phyloP scores from a whole-genome alignment of 306 rosid genomes.

The Morella rubra region DNA sequence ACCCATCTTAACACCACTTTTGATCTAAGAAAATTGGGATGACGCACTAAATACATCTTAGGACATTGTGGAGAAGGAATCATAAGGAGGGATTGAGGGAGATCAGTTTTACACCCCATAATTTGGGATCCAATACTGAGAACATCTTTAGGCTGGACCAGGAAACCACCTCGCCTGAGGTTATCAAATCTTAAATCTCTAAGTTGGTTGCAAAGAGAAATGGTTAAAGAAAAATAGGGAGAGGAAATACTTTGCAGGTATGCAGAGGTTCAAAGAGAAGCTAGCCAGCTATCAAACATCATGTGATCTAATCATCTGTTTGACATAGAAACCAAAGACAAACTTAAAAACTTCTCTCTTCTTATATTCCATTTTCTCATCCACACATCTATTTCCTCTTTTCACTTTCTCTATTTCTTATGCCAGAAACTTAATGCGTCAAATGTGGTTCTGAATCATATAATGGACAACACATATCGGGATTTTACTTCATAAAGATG shows the following conservation, averaged over 20 bases:
- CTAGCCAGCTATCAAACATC: neutral
- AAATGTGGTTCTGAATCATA: neutral
- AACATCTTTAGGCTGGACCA: too few relatives aligned
- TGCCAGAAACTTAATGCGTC: neutral
- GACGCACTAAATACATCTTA: neutral
- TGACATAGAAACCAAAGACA: neutral
- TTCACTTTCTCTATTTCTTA: neutral
- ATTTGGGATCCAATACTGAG: too few relatives aligned
- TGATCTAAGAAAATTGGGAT: neutral
- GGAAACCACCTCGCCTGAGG: too few relatives aligned
- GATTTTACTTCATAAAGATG: constrained; percentile 11
- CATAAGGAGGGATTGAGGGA: neutral
- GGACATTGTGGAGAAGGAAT: neutral
- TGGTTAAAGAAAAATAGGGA: neutral
- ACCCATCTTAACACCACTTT: neutral
- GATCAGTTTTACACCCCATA: neutral
- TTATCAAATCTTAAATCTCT: too few relatives aligned
- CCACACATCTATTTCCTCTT: neutral
- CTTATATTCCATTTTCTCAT: neutral
- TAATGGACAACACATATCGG: constrained; percentile 8
- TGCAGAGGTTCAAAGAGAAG: neutral
- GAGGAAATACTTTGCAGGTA: neutral
- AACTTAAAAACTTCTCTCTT: constrained; percentile 7
- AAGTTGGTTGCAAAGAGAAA: too few relatives aligned
- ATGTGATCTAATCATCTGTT: neutral